These are phyloP conservation scores for Fraxinus dipetala DNA, from an alignment of 305 asterid genomes.

Conservation along the genomic window DNA sequence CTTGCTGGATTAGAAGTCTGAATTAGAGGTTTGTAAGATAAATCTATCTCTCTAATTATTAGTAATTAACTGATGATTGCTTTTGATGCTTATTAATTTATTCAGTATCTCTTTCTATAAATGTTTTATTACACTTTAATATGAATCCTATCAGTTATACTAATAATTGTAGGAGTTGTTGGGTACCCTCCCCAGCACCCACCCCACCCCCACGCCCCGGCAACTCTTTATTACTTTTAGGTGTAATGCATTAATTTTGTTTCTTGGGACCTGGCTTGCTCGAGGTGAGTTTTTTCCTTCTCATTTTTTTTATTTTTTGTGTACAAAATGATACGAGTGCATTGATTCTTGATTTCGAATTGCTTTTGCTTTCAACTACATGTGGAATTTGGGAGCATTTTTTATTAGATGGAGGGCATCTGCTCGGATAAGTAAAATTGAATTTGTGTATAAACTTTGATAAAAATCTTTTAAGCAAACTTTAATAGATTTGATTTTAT, in stretches of 20 bases:
- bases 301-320: background rate
- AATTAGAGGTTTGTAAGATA: background rate
- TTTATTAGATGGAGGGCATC: slow-evolving; percentile 9
- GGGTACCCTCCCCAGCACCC: background rate
- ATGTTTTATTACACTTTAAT: background rate
- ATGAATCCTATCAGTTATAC: background rate
- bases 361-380: background rate
- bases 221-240: slow-evolving; percentile 1
- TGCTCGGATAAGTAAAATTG: background rate
- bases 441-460: background rate
- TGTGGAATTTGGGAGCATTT: background rate
- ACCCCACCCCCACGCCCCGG: background rate
- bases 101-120: slow-evolving; percentile 13
- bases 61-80: background rate
- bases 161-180: slow-evolving; percentile 20
- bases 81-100: slow-evolving; percentile 10
- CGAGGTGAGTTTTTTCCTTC: slow-evolving; percentile 4
- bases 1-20: background rate
- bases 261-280: slow-evolving; percentile 7
- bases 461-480: background rate
- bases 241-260: slow-evolving; percentile 1
- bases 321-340: background rate
- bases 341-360: background rate
- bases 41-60: slow-evolving; percentile 18
- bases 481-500: background rate